Base-by-base conservation (phyloP, 2,329 filamentous ascomycete genomes). In the Septoria petroselini region DNA sequence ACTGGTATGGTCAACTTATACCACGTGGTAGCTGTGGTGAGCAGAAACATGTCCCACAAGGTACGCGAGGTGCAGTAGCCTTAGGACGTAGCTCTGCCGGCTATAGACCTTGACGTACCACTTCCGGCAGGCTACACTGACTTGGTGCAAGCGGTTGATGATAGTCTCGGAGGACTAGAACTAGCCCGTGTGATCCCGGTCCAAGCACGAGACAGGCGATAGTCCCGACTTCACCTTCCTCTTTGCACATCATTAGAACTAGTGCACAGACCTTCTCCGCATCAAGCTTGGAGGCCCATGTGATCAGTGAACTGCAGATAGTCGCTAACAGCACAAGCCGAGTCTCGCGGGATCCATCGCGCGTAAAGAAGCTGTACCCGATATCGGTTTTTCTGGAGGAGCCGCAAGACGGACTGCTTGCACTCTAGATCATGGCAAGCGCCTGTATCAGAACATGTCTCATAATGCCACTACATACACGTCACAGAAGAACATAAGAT, bases 381-480 rank as follows among this genome's bases (percentile, higher is more conserved):
- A 19, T 17, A 38, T 29, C 12, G n/a, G 11, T 41, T 19, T 41
- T 23, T n/a, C n/a, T n/a, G n/a, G n/a, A n/a, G n/a, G n/a, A n/a
- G n/a, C n/a, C n/a, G n/a, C n/a, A n/a, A n/a, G n/a, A n/a, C n/a
- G n/a, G n/a, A n/a, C n/a, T n/a, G n/a, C 23, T 14, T 30, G 12
- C 23, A 9, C 15, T 18, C n/a, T 15, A 29, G 19, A 15, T 41
- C 1, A 15, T 30, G 39, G 35, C 35, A 18, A 18, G 14, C 9
- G 23, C 39, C 39, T 12, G 29, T 31, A 19, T 12, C 27, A 11
- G 23, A 41, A 27, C 25, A 38, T 49, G 35, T 49, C 19, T 43
- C 46, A 43, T 49, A 39, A n/a, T 41, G 27, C 35, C 33, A 12
- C 35, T 41, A 49, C 43, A 35, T 49, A 43, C 39, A 49, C 46